These are phyloP conservation scores for Canna indica DNA, from an alignment of 176 grass and related monocot genomes.

Conservation along the genomic window DNA sequence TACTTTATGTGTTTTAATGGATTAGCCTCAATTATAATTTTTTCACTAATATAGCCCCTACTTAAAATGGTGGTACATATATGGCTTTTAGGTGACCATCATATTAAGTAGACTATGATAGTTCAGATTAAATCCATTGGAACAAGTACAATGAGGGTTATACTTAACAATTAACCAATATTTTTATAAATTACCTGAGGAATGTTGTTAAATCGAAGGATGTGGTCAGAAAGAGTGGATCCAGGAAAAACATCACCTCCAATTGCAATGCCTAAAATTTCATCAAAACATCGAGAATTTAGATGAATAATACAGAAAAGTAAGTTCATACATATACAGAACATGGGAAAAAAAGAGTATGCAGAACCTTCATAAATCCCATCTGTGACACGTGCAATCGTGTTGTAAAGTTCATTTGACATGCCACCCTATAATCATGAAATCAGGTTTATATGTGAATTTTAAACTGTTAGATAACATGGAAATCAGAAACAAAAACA, in stretches of 20 bases:
- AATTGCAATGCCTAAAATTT: slow-evolving; percentile 88
- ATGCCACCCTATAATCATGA: slow-evolving; percentile 69
- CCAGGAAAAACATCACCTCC: slow-evolving; percentile 98
- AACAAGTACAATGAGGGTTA: too few species aligned
- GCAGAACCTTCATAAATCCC: slow-evolving; percentile 97
- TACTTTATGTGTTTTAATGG: too few species aligned
- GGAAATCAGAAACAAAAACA: not conserved
- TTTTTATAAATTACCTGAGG: slow-evolving; percentile 46
- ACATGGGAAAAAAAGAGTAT: not conserved
- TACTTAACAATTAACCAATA: too few species aligned
- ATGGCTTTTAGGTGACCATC: too few species aligned
- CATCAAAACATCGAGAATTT: not conserved
- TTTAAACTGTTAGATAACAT: not conserved
- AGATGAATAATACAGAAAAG: not conserved
- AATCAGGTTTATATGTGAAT: slow-evolving; percentile 6
- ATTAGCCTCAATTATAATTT: not conserved
- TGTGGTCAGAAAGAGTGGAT: slow-evolving; percentile 94
- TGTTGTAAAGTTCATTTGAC: slow-evolving; percentile 99
- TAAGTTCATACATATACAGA: not conserved
- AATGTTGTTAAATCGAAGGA: slow-evolving; percentile 94
- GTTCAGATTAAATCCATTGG: too few species aligned
- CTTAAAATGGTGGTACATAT: not conserved
- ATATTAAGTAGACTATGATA: too few species aligned
- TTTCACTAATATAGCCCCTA: not conserved
- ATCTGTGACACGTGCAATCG: slow-evolving; percentile 92